A percentile compares a stretch with the other conserved stretches of the same genome.
These are phyloP conservation scores for Neurospora sp. DNA, from an alignment of 495 filamentous ascomycete species.

Conservation along the genomic window DNA sequence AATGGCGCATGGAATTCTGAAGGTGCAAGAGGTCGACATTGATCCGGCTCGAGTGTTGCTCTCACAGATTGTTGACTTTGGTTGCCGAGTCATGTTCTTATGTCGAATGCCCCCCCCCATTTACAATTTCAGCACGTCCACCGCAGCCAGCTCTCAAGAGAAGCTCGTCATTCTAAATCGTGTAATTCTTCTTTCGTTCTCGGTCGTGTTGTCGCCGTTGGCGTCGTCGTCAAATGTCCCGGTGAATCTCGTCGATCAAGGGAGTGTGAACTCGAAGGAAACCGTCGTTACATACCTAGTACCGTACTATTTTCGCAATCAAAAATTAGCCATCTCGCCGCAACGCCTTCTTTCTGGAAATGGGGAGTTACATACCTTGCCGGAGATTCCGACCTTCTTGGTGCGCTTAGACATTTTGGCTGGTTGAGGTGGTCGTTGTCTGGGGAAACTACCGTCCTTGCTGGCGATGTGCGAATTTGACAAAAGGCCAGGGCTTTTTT, in stretches of 20 bases:
- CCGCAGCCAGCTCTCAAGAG: background rate
- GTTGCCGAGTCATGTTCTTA: background rate
- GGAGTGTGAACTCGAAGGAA: constrained; percentile 3
- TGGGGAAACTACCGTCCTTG: constrained; percentile 14
- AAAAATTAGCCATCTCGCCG: constrained; percentile 4
- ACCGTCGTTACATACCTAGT: constrained; percentile 37
- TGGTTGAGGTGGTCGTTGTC: constrained; percentile 19
- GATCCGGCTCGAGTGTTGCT: background rate
- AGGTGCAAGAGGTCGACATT: background rate
- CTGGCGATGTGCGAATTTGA: constrained; percentile 21
- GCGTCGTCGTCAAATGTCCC: background rate
- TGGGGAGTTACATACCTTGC: constrained; percentile 31
- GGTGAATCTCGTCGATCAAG: background rate
- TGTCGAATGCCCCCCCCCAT: background rate
- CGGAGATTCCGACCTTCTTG: constrained; percentile 89
- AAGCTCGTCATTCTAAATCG: background rate
- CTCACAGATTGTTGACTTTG: background rate
- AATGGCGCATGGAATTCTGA: background rate
- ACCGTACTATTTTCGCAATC: constrained; percentile 39
- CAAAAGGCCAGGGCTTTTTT: constrained; percentile 21
- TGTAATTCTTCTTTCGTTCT: background rate
- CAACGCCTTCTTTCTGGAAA: background rate
- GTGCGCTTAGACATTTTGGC: constrained; percentile 93
- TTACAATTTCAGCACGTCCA: background rate
- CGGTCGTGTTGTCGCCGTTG: background rate